phyloP scores from a whole-genome alignment of 2,329 filamentous ascomycete species.

The Alternaria arbusti region DNA sequence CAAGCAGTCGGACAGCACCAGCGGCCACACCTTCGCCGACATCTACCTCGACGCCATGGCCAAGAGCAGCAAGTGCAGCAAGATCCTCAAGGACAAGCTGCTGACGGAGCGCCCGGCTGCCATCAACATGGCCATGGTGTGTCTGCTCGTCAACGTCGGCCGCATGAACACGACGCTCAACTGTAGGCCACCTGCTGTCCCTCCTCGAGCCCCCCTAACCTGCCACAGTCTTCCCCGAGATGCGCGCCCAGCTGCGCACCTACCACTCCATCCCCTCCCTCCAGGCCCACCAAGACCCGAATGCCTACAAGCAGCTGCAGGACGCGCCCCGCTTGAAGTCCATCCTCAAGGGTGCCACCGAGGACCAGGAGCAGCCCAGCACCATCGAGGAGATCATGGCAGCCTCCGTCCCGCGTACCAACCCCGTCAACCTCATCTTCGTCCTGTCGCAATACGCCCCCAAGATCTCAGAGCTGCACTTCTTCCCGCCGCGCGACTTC shows the following conservation, averaged over 20 bases:
- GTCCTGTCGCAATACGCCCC: constrained; percentile 88
- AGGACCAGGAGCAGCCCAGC: constrained; percentile 84
- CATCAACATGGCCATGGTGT: constrained; percentile 99
- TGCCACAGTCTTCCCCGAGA: constrained; percentile 89
- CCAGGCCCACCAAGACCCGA: constrained; percentile 91
- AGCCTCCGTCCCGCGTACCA: constrained; percentile 75
- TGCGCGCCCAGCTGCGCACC: constrained; percentile 95
- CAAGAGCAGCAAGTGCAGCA: constrained; percentile 97
- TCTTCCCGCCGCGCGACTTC: constrained; percentile 84
- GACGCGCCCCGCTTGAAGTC: constrained; percentile 96
- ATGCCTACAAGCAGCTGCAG: constrained; percentile 96
- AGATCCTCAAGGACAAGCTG: constrained; percentile 95
- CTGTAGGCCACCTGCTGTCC: constrained; percentile 64
- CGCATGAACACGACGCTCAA: constrained; percentile 99
- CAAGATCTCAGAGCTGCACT: constrained; percentile 92
- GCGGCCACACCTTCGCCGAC: constrained; percentile 81
- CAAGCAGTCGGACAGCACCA: constrained; percentile 83
- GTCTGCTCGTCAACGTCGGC: constrained; percentile 93
- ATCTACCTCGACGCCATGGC: constrained; percentile 99
- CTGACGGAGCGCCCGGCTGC: constrained; percentile 89
- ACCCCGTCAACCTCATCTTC: constrained; percentile 97
- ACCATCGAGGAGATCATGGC: constrained; percentile 83
- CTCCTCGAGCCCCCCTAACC: not conserved
- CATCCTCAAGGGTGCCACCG: constrained; percentile 94
- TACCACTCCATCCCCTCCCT: constrained; percentile 98